These are phyloP conservation scores for Acanthamoeba culbertsoni DNA, from an alignment of 208 protist genomes.

Conservation along the genomic window DNA sequence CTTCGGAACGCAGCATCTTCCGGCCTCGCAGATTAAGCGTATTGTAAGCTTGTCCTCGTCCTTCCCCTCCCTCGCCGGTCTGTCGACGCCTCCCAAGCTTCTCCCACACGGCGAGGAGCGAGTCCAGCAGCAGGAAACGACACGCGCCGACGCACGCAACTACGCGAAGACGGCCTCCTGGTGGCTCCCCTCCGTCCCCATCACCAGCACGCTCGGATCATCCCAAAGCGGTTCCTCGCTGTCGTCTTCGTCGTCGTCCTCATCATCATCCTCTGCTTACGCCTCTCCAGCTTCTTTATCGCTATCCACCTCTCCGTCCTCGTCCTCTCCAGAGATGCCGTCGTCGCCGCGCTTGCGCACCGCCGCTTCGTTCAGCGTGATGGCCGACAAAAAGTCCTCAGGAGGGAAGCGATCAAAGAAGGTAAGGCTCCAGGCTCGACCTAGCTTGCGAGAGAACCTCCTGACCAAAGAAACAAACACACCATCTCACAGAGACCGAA, in stretches of 20 bases:
- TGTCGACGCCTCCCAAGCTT: no score
- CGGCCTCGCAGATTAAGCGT: not conserved
- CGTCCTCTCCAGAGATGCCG: not conserved
- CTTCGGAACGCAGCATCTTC: constrained; percentile 32
- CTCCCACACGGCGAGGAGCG: not conserved
- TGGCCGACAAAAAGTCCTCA: not conserved
- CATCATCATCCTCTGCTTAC: not conserved
- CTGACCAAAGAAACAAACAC: not conserved
- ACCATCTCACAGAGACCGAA: not conserved
- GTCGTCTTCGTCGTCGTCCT: not conserved
- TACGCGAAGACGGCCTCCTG: constrained; percentile 21
- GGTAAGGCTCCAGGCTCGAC: not conserved
- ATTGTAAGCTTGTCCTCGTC: not conserved
- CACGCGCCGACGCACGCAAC: not conserved
- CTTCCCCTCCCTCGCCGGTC: not conserved
- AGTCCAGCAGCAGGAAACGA: not conserved
- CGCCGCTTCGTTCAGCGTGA: not conserved
- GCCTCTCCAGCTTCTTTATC: not conserved
- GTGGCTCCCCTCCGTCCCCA: constrained; percentile 16
- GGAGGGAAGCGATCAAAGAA: not conserved
- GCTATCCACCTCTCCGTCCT: not conserved
- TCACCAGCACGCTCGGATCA: not conserved
- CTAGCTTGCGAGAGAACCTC: not conserved
- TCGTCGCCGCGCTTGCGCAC: not conserved
- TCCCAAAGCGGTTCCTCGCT: not conserved